Conservation (phyloP, 78 protist genomes). For the Tieghemostelium lacteum region DNA sequence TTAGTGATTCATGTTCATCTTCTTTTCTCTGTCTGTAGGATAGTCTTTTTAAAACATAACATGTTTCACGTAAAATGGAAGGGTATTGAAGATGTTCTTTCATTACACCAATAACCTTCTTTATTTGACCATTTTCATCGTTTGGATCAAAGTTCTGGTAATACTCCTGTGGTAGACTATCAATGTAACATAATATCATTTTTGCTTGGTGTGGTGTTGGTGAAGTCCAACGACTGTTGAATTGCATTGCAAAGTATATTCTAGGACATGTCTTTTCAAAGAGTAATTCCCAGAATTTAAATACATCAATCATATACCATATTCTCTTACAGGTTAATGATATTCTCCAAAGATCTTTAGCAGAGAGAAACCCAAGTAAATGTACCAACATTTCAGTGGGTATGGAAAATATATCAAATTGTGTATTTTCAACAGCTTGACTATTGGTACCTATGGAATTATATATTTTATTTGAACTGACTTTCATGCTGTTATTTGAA, state of each 20-base stretch:
- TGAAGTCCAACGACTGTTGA: slow-evolving; percentile 44
- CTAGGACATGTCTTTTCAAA: slow-evolving; percentile 55
- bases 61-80: slow-evolving; percentile 32
- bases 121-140: slow-evolving; percentile 68
- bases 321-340: slow-evolving; percentile 27
- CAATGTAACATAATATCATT: slow-evolving; percentile 65
- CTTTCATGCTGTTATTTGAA: background rate
- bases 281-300: slow-evolving; percentile 57
- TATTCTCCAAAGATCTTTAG: slow-evolving; percentile 26
- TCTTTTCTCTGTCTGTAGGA: slow-evolving; percentile 74
- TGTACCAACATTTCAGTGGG: slow-evolving; percentile 73
- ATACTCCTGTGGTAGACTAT: slow-evolving; percentile 25
- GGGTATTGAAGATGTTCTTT: slow-evolving; percentile 20
- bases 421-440: background rate
- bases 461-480: background rate
- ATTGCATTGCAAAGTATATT: slow-evolving; percentile 64
- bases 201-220: slow-evolving; percentile 48
- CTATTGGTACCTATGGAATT: background rate
- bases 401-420: slow-evolving; percentile 27
- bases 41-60: slow-evolving; percentile 55
- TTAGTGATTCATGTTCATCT: slow-evolving; percentile 62
- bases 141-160: background rate
- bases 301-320: slow-evolving; percentile 43
- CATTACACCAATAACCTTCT: slow-evolving; percentile 53
- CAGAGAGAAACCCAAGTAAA: slow-evolving; percentile 26